These are phyloP conservation scores for Colletotrichum sp. DNA, from an alignment of 2,329 filamentous ascomycete species.

Conservation along the genomic window DNA sequence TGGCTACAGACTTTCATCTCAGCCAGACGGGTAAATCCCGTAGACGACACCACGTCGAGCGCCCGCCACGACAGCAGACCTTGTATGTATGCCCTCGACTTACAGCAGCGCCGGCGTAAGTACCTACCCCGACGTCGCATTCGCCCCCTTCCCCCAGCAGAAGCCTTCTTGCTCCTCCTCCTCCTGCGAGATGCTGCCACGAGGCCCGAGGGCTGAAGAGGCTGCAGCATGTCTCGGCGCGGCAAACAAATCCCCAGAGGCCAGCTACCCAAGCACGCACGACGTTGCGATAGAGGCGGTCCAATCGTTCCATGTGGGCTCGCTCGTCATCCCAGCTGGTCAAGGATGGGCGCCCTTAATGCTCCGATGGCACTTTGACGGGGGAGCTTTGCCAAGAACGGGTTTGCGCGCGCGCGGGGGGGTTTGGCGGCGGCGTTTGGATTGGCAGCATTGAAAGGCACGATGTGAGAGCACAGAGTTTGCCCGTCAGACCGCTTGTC, in stretches of 20 bases:
- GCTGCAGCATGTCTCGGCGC: conserved; percentile 17
- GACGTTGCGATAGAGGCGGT: background rate
- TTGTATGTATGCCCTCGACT: background rate
- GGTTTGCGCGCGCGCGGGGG: background rate
- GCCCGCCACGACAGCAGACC: background rate
- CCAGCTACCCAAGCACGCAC: background rate
- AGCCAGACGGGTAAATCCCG: background rate
- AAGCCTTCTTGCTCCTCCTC: background rate
- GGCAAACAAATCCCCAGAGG: background rate
- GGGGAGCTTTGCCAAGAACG: background rate
- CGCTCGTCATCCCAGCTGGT: background rate
- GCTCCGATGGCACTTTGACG: background rate
- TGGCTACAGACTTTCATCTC: background rate
- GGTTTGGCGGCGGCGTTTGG: background rate
- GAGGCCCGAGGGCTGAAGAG: conserved; percentile 10
- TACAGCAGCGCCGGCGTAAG: background rate
- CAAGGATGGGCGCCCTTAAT: background rate
- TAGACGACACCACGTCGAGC: background rate
- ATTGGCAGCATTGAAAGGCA: background rate
- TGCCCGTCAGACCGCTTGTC: background rate
- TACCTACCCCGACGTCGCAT: background rate
- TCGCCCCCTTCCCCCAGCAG: background rate
- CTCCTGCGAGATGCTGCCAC: conserved; percentile 5
- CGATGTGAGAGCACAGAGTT: background rate
- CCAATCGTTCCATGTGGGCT: conserved; percentile 3